phyloP scores from a whole-genome alignment of 2,329 filamentous ascomycete genomes.

The Aureobasidium sp. region DNA sequence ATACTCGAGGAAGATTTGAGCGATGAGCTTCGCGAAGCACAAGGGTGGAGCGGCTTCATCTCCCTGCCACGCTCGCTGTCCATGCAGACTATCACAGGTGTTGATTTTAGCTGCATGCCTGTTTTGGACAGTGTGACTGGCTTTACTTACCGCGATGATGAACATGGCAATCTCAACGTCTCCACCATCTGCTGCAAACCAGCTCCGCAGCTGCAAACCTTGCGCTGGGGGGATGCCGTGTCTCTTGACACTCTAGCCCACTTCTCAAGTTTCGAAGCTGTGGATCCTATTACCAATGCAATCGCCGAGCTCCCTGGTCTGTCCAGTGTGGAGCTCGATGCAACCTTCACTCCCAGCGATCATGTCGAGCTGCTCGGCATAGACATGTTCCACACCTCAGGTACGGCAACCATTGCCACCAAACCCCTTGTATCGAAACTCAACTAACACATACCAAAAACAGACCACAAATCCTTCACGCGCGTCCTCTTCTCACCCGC shows the following conservation, averaged over 20 bases:
- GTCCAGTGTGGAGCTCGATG: not conserved
- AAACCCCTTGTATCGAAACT: not conserved
- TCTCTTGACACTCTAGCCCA: not conserved
- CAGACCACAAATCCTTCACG: not conserved
- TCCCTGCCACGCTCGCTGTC: not conserved
- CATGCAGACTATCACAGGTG: not conserved
- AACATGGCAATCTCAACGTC: not conserved
- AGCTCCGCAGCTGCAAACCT: not conserved
- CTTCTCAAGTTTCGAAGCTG: not conserved
- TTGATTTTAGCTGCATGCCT: not conserved
- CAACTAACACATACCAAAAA: not conserved
- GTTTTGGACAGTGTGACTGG: not conserved
- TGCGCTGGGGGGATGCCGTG: not conserved
- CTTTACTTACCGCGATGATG: not conserved
- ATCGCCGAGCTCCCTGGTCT: not conserved
- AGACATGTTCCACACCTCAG: not conserved
- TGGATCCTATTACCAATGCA: too few species aligned
- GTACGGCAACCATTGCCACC: not conserved
- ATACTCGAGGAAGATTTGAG: not conserved
- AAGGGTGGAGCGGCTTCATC: not conserved
- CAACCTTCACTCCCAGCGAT: not conserved
- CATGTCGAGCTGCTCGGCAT: not conserved
- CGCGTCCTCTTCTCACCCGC: not conserved
- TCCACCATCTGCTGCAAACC: not conserved
- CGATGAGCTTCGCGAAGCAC: not conserved